These are phyloP conservation scores for Colletotrichum limetticola DNA, from an alignment of 2,329 filamentous ascomycete species.

Conservation along the genomic window DNA sequence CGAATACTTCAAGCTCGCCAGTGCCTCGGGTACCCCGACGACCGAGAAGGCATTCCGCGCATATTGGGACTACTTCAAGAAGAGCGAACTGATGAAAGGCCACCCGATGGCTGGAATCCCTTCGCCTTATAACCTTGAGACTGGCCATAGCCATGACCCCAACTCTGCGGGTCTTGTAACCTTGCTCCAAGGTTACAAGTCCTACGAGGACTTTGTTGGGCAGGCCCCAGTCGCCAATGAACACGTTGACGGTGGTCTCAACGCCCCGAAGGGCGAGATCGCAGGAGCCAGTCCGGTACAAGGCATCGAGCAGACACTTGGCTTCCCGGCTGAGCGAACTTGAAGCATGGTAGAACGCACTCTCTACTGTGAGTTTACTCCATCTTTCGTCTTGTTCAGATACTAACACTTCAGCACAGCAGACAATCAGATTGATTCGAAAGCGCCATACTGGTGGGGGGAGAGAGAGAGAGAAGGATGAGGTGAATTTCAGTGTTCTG, in stretches of 20 bases:
- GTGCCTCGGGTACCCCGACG: rapidly evolving
- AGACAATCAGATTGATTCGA: neutral
- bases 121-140: neutral
- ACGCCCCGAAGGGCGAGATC: neutral
- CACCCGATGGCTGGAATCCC: neutral
- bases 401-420: neutral
- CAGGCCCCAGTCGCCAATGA: neutral
- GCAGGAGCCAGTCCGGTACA: no score
- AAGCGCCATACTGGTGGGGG: no score
- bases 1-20: neutral
- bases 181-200: neutral
- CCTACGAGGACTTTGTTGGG: neutral
- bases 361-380: neutral
- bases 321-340: neutral
- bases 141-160: neutral
- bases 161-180: neutral
- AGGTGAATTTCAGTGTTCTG: no score
- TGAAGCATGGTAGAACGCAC: no score
- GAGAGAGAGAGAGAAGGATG: no score
- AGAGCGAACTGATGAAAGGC: neutral
- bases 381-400: neutral
- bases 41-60: neutral
- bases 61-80: neutral
- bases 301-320: neutral
- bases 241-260: neutral